A percentile compares a stretch with the other conserved stretches of the same genome.
phyloP scores from a whole-genome alignment of 805 yeast species.

The Ogataea populi-albae region DNA sequence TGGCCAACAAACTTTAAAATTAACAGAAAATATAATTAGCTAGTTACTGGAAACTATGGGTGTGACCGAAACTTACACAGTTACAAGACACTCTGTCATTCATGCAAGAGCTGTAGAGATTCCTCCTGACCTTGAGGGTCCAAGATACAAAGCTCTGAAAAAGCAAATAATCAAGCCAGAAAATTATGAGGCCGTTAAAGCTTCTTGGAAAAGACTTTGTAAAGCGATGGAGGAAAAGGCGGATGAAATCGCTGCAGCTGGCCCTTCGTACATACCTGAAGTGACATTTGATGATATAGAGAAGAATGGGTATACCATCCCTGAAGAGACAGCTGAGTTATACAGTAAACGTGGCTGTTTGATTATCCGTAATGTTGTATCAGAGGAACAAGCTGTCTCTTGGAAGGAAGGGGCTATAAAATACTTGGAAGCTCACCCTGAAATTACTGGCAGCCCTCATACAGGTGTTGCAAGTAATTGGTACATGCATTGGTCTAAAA shows the following conservation, averaged over 20 bases:
- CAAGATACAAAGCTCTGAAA: conserved; percentile 14
- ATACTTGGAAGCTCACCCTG: conserved; percentile 31
- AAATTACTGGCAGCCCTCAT: conserved; percentile 30
- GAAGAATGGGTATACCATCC: conserved; percentile 2
- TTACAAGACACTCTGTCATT: too few relatives aligned
- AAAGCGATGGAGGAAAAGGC: conserved; percentile 19
- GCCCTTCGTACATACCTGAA: conserved; percentile 19
- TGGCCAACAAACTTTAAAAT: too few relatives aligned
- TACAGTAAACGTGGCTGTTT: conserved; percentile 27
- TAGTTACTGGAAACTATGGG: too few relatives aligned
- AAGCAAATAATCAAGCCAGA: conserved; percentile 17
- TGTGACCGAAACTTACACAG: too few relatives aligned
- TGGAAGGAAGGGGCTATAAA: conserved; percentile 22
- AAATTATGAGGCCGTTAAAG: conserved; percentile 24
- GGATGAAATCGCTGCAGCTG: conserved; percentile 22
- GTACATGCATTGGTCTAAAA: conserved; percentile 40
- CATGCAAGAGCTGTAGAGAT: too few relatives aligned
- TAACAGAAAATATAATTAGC: too few relatives aligned
- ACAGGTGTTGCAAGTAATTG: conserved; percentile 20
- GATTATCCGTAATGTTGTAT: conserved; percentile 33
- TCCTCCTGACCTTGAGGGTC: too few relatives aligned
- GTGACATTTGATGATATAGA: conserved; percentile 19
- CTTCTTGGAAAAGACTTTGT: conserved; percentile 29
- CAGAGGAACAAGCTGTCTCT: conserved; percentile 21
- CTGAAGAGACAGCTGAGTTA: conserved; percentile 6